Evolutionary conservation across 352 stramenopile genomes (phyloP).

Genomic region (Phytopythium mirpurense): DNA sequence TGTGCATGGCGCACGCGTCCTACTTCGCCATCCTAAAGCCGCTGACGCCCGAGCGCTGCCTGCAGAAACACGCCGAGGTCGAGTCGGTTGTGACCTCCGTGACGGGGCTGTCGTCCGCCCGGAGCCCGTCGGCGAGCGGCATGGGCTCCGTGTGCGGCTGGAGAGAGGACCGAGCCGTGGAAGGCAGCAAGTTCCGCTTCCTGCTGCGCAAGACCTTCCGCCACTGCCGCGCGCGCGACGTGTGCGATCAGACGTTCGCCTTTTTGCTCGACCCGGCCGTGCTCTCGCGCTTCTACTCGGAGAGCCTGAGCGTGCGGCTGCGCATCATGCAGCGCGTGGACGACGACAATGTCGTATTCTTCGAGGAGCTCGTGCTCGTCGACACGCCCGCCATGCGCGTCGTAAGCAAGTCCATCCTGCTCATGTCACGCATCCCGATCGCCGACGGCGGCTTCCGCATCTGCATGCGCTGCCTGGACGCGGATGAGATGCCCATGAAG

Average conservation of each 20-base stretch:
- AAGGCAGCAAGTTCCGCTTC: constrained; percentile 19
- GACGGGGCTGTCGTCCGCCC: neutral
- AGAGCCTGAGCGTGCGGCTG: constrained; percentile 19
- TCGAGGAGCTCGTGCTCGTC: constrained; percentile 16
- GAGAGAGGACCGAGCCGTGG: constrained; percentile 17
- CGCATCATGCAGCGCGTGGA: constrained; percentile 27
- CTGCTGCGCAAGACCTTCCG: constrained; percentile 19
- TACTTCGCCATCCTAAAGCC: constrained; percentile 6
- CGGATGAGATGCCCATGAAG: neutral
- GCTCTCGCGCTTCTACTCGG: constrained; percentile 22
- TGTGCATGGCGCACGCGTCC: constrained; percentile 6
- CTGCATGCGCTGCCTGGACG: constrained; percentile 6
- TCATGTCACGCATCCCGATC: constrained; percentile 5
- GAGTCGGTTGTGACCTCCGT: constrained; percentile 4
- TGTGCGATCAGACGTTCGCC: constrained; percentile 23
- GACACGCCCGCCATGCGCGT: neutral
- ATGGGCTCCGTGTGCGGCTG: constrained; percentile 18
- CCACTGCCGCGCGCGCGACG: constrained; percentile 15
- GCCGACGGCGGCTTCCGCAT: constrained; percentile 5
- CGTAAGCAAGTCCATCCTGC: constrained; percentile 7
- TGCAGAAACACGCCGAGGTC: constrained; percentile 8
- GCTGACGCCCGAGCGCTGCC: constrained; percentile 2
- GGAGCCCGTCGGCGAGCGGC: neutral
- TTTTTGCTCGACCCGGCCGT: constrained; percentile 21
- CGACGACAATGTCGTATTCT: constrained; percentile 28